Conservation (phyloP, 495 filamentous ascomycete species). For the Extremus antarcticus region DNA sequence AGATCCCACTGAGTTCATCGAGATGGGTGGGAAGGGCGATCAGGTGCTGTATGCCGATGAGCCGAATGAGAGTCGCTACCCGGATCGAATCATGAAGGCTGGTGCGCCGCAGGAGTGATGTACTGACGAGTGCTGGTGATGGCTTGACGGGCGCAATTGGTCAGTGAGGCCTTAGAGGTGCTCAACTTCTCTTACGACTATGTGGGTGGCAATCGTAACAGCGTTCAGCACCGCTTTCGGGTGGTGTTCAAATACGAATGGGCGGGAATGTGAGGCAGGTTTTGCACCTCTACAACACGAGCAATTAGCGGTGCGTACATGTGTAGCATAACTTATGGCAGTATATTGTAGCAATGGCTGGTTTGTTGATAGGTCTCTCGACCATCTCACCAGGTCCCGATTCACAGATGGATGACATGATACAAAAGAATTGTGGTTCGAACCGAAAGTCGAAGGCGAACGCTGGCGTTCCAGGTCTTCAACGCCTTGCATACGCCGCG, state of each 20-base stretch:
- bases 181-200: too few relatives aligned
- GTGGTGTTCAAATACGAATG: neutral
- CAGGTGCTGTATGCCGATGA: constrained; percentile 61
- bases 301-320: neutral
- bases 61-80: constrained; percentile 12
- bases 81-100: constrained; percentile 15
- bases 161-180: too few relatives aligned
- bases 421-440: too few relatives aligned
- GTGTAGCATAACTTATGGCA: too few relatives aligned
- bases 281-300: neutral
- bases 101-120: constrained; percentile 8
- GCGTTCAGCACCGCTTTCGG: neutral
- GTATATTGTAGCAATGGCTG: neutral
- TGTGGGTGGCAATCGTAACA: too few relatives aligned
- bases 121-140: neutral
- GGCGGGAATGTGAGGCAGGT: neutral
- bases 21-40: constrained; percentile 75
- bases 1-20: constrained; percentile 62
- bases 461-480: neutral
- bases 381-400: neutral
- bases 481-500: neutral
- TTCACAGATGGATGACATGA: neutral
- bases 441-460: too few relatives aligned
- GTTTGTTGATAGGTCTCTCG: neutral
- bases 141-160: neutral